Percentiles rank a stretch among this genome's conserved stretches.
phyloP scores from a whole-genome alignment of 768 basidiomycete species.

The Sarcodon aspratus region DNA sequence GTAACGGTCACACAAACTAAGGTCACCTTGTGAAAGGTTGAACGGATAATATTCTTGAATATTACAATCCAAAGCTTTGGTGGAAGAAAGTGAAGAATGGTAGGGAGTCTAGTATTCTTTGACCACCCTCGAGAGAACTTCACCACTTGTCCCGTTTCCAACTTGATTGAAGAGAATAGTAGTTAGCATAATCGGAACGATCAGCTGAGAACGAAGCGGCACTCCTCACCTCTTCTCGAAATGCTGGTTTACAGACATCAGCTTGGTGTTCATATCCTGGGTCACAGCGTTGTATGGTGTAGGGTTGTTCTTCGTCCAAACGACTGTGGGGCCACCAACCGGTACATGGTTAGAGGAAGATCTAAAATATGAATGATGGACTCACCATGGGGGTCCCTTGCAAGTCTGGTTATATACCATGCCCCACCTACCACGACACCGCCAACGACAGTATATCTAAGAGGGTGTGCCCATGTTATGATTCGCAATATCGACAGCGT shows the following conservation, averaged over 20 bases:
- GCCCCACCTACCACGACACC: conserved; percentile 26
- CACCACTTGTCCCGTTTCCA: conserved; percentile 73
- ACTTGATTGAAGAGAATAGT: conserved; percentile 24
- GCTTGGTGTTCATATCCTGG: conserved; percentile 63
- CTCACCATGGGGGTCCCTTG: conserved; percentile 29
- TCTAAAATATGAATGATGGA: not conserved
- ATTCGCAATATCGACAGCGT: not conserved
- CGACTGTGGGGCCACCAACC: conserved; percentile 23
- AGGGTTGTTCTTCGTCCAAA: conserved; percentile 66
- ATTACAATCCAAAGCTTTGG: no score
- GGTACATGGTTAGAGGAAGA: conserved; percentile 2
- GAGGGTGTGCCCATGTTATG: not conserved
- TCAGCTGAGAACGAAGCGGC: not conserved
- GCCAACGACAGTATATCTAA: conserved; percentile 34
- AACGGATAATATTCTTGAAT: no score
- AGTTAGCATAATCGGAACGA: conserved; percentile 3
- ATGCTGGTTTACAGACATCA: conserved; percentile 58
- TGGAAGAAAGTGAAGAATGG: not conserved
- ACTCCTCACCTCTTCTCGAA: conserved; percentile 58
- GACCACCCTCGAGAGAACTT: not conserved
- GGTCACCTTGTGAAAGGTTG: no score
- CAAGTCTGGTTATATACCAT: conserved; percentile 33
- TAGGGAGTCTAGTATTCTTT: no score
- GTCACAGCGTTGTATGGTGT: conserved; percentile 83
- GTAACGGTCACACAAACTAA: not conserved